These are phyloP conservation scores for Globisporangium ultimum DNA, from an alignment of 352 stramenopile species.

Conservation along the genomic window DNA sequence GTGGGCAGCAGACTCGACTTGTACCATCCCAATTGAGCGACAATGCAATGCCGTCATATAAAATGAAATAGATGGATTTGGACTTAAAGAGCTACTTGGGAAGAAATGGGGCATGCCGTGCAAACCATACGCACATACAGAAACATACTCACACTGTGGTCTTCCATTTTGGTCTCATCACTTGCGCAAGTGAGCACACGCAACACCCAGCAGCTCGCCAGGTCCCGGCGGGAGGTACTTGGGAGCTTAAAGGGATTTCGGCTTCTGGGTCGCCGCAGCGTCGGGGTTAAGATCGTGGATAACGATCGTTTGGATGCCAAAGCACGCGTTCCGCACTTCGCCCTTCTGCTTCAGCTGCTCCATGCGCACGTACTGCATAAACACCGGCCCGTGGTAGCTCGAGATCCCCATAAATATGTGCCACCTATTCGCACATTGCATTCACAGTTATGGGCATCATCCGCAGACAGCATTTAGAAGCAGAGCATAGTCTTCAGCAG, in stretches of 20 bases:
- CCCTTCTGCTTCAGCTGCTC: constrained; percentile 69
- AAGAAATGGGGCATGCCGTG: too few species aligned
- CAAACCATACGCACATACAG: too few species aligned
- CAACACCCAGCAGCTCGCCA: too few species aligned
- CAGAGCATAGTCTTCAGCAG: too few species aligned
- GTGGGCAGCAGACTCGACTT: not conserved
- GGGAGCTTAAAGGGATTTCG: constrained; percentile 11
- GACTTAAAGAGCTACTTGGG: too few species aligned
- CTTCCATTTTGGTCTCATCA: too few species aligned
- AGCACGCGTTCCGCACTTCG: constrained; percentile 39
- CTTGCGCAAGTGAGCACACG: too few species aligned
- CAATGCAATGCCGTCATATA: too few species aligned
- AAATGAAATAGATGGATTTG: too few species aligned
- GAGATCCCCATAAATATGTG: constrained; percentile 81
- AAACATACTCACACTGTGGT: too few species aligned
- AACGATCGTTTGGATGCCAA: constrained; percentile 70
- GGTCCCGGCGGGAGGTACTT: too few species aligned
- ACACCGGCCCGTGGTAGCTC: constrained; percentile 74
- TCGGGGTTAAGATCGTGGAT: constrained; percentile 26
- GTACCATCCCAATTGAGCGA: not conserved
- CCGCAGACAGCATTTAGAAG: too few species aligned
- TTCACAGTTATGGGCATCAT: not conserved
- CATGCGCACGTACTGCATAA: constrained; percentile 86
- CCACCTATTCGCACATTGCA: constrained; percentile 36
- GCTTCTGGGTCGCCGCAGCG: not conserved